Evolutionary conservation across 768 basidiomycete species (phyloP), one percentile per base, ranked within the genome.

Genomic region (Termitomyces sp.): DNA sequence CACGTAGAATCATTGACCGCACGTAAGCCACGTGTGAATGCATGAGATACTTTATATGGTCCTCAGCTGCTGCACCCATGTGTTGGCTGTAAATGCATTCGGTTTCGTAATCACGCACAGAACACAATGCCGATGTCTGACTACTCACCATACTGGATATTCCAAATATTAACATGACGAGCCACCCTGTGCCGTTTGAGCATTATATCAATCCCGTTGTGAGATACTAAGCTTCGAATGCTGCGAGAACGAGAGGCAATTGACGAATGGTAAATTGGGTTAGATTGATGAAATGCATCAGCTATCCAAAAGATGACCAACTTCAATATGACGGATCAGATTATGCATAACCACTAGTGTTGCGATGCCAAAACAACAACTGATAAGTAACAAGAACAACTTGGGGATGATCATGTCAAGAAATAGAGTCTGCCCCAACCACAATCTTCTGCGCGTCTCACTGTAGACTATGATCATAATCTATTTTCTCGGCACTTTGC

Each of bases 401-500:
- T 47, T 5, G 12, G 9, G n/a, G 38, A 10, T 12, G 23, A 38
- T 38, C 21, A 49, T 35, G 48, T 49, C 33, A 49, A 49, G 48
- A 4, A 15, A 30, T 37, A 37, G 14, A 17, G 35, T 8, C 31
- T 19, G 31, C 12, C 31, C 17, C 45, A 10, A 31, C 11, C 3
- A 19, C 33, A 35, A 6, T 10, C 10, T 19, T 26, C 37, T 33
- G 10, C 42, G 21, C 21, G 33, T 49, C 33, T 23, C 35, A 35
- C 33, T 44, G 17, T 9, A 35, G 23, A 53, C 11, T 19, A 26
- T 21, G 5, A 17, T 14, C 10, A 43, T 5, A 45, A n/a, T 33
- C 49, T 42, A 60, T 41, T 61, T 61, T 57, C 53, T 58, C 21
- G 47, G 4, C 37, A 8, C 50, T 31, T 61, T 61, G 23, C 50